Base-by-base conservation (phyloP, 768 basidiomycete species). In the Tricholoma matsutake region DNA sequence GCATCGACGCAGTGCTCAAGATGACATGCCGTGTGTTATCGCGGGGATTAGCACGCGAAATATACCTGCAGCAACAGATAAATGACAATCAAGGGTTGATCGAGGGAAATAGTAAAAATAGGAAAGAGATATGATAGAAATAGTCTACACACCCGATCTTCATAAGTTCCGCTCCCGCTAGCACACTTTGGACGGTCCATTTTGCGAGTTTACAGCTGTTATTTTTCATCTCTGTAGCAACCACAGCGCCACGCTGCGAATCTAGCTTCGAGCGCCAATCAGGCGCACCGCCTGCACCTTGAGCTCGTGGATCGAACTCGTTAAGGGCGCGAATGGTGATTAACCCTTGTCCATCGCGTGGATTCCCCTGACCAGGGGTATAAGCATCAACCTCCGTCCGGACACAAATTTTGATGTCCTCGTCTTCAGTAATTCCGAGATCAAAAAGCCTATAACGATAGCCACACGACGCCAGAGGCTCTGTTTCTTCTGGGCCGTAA, bases 151-250 rank as follows among this genome's bases (percentile, higher is more conserved):
- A 96, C 94, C 96, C 96, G 71, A 98, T 94, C 79, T 98, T 99
- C 88, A 98, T 90, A 62, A 88, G 77, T 55, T 98, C 97, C 20
- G 95, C 96, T 47, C 97, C 97, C 47, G 97, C 94, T 35, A 99
- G 80, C 39, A 98, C 82, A 70, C 91, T 91, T 79, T 98, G 95
- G 16, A 98, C 92, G 0, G 96, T 89, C 95, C 96, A 99, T 69
- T 96, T 91, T 18, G 96, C 95, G 29, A 99, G 83, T 75, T 99
- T 99, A 78, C 89, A 95, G 67, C 89, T 92, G 78, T 99, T 99
- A 77, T 99, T 99, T 81, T 98, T 99, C 97, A 98, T 98, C 81
- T 99, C 97, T 25, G 94, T 96, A 35, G 97, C 94, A 61, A 98
- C 95, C 45, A 99, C 96, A 2, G 97, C 97, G 63, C 97, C 97